A percentile compares a stretch with the other conserved stretches of the same genome.
These are phyloP conservation scores for Rhynchospora pubera DNA, from an alignment of 176 grass and related monocot genomes.

Conservation along the genomic window DNA sequence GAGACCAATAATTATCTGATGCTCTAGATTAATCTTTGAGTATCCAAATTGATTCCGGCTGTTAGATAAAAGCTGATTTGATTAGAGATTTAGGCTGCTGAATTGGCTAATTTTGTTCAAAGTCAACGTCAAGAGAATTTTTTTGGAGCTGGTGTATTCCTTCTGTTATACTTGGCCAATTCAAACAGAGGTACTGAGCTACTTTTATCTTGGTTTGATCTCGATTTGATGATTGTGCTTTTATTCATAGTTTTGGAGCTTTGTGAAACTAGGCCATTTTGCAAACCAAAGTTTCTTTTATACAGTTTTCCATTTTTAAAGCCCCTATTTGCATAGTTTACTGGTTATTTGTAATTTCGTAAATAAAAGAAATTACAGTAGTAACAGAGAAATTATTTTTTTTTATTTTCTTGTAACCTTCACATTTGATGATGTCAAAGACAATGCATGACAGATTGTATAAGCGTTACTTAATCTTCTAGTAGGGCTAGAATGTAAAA, in stretches of 20 bases:
- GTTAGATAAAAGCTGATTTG: neutral
- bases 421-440: neutral
- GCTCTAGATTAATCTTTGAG: neutral
- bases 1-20: neutral
- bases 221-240: slow-evolving; percentile 1
- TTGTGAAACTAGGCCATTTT: neutral
- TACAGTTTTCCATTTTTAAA: too few relatives aligned
- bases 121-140: neutral
- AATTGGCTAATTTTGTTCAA: neutral
- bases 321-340: too few relatives aligned
- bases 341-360: too few relatives aligned
- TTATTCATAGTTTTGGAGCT: neutral
- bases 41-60: neutral
- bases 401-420: neutral
- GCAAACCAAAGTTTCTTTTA: neutral
- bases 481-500: neutral
- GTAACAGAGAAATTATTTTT: neutral
- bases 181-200: neutral
- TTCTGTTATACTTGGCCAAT: neutral
- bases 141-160: neutral
- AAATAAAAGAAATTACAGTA: neutral
- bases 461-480: neutral
- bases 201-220: neutral
- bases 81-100: neutral
- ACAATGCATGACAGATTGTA: neutral